Base-by-base conservation (phyloP, 129 eudicot genomes). In the Centella asiatica region DNA sequence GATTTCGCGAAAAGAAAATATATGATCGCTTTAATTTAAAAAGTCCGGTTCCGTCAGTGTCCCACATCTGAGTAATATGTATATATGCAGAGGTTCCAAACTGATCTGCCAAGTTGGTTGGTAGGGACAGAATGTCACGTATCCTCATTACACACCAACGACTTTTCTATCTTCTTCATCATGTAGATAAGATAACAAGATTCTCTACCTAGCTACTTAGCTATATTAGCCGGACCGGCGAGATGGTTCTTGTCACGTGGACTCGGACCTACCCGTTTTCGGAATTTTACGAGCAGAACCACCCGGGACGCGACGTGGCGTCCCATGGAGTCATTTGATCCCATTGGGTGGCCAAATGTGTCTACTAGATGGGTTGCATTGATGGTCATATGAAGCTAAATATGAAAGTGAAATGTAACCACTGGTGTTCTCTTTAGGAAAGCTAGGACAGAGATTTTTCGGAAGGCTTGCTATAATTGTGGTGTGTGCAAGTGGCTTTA, bases 321-420 rank as follows among this genome's bases (percentile, higher is more conserved):
- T 0, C 11, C 45, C 44, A 17, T 32, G 34, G 61, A 55, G 3
- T 32, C 1, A 26, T 19, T 10, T 33, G 33, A 13, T 19, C 24
- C 0, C 1, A 32, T 6, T 42, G 37, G 22, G 22, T 57, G 62
- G n/a, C 45, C 45, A 4, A 10, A 11, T 57, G n/a, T 57, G 62
- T 57, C 29, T 25, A 31, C 32, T 9, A 33, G 4, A 51, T 13
- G 28, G 69, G 69, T 46, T 48, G 44, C 69, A n/a, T 13, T 9
- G 58, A 48, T 48, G 47, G 48, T 11, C 69, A 49, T 36, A 33
- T 32, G 57, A 46, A 64, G 45, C 20, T 26, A 10, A 58, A 64
- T 39, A 1, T 33, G 48, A 48, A 65, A 15, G 28, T 28, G 46
- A 36, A 48, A 22, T 34, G 32, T 6, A 49, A 27, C 69, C 37